Percentiles rank a stretch among this genome's conserved stretches.
These are phyloP conservation scores for Candida insectorum DNA, from an alignment of 805 yeast genomes.

Conservation along the genomic window DNA sequence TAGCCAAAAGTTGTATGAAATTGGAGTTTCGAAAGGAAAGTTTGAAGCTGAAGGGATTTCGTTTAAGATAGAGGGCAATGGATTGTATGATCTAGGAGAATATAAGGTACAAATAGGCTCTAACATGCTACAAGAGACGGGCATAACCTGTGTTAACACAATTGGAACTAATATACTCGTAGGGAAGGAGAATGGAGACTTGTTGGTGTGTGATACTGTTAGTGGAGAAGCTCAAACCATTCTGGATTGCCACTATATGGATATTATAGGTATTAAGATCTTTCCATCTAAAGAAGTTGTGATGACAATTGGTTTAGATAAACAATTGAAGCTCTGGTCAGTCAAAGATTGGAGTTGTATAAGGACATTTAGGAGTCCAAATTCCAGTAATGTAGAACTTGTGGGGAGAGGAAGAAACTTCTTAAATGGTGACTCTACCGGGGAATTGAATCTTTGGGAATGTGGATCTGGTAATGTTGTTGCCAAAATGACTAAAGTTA, in stretches of 20 bases:
- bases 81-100: neutral
- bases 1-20: constrained; percentile 9
- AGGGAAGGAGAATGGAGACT: constrained; percentile 13
- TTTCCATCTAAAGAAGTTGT: constrained; percentile 68
- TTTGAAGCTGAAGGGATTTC: constrained; percentile 3
- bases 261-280: constrained; percentile 41
- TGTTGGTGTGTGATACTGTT: constrained; percentile 10
- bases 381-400: constrained; percentile 41
- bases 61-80: neutral
- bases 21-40: constrained; percentile 1
- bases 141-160: constrained; percentile 6
- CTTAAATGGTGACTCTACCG: constrained; percentile 49
- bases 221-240: constrained; percentile 5
- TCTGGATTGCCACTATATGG: constrained; percentile 47
- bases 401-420: constrained; percentile 69
- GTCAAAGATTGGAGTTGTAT: constrained; percentile 39
- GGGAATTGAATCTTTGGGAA: constrained; percentile 64
- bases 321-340: constrained; percentile 61
- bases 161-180: constrained; percentile 9
- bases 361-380: constrained; percentile 47
- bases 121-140: constrained; percentile 2
- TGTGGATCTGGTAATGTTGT: constrained; percentile 53
- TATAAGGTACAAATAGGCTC: constrained; percentile 6
- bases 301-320: constrained; percentile 58
- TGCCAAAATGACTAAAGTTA: constrained; percentile 27